phyloP scores from a whole-genome alignment of 2,329 filamentous ascomycete species.

The Blumeria hordei region DNA sequence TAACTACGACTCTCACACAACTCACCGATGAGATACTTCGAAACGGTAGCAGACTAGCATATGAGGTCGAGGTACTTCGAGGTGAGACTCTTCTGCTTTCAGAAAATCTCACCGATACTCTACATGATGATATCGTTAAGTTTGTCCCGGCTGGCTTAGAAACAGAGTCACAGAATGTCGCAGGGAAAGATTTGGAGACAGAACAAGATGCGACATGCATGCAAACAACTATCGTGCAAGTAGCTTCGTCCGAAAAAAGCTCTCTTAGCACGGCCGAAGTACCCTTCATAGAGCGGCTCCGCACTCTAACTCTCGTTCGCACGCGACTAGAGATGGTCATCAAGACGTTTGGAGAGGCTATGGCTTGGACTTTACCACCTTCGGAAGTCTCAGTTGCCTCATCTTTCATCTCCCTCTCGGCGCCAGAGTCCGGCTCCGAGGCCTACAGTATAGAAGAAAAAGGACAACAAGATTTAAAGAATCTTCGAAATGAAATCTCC shows the following conservation, averaged over 20 bases:
- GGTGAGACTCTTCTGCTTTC: constrained; percentile 65
- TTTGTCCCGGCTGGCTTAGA: constrained; percentile 35
- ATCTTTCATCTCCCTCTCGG: constrained; percentile 74
- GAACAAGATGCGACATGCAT: constrained; percentile 5
- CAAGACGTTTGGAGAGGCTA: constrained; percentile 76
- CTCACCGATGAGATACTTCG: constrained; percentile 87
- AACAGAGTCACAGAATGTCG: constrained; percentile 8
- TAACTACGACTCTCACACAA: constrained; percentile 62
- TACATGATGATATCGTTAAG: constrained; percentile 46
- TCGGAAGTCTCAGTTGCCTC: constrained; percentile 66
- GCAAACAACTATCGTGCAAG: constrained; percentile 10
- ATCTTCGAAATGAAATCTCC: constrained; percentile 46
- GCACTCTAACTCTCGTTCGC: constrained; percentile 62
- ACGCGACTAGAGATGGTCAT: constrained; percentile 72
- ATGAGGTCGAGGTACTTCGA: constrained; percentile 82
- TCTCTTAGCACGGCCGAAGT: constrained; percentile 23
- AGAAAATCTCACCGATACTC: constrained; percentile 48
- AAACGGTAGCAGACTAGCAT: constrained; percentile 67
- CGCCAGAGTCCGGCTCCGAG: constrained; percentile 45
- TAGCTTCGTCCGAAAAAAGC: constrained; percentile 1
- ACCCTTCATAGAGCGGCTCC: constrained; percentile 50
- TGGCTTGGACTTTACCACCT: constrained; percentile 82
- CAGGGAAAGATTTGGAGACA: constrained; percentile 9
- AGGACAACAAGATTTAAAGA: constrained; percentile 55
- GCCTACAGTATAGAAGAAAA: constrained; percentile 59